phyloP scores from a whole-genome alignment of 1,139 yeast genomes.

The Yamadazyma diddensiae region DNA sequence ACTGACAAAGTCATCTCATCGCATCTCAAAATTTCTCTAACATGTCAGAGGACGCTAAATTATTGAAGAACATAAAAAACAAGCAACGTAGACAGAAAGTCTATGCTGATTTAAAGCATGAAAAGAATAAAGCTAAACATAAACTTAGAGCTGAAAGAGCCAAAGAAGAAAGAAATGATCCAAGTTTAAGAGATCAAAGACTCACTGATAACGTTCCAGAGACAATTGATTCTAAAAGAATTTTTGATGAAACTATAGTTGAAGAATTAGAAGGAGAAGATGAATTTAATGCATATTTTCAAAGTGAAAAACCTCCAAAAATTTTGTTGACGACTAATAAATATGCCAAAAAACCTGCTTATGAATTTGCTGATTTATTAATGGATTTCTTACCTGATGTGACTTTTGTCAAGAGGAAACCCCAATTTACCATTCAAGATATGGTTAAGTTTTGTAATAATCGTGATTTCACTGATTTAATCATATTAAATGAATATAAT shows the following conservation, averaged over 20 bases:
- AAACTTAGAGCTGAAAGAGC: constrained; percentile 74
- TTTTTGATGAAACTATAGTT: constrained; percentile 82
- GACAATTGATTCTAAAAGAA: constrained; percentile 86
- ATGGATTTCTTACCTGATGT: constrained; percentile 83
- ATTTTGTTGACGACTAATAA: constrained; percentile 86
- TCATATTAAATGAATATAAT: constrained; percentile 91
- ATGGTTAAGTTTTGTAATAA: constrained; percentile 80
- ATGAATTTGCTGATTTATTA: constrained; percentile 83
- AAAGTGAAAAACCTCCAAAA: constrained; percentile 63
- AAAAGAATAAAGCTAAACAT: constrained; percentile 74
- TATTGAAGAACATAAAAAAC: constrained; percentile 56
- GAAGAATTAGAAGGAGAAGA: constrained; percentile 77
- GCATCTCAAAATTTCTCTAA: constrained; percentile 3
- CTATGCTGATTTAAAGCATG: constrained; percentile 70
- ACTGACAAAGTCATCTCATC: constrained; percentile 3
- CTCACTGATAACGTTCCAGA: constrained; percentile 77
- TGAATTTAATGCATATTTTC: constrained; percentile 68
- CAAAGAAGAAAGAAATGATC: constrained; percentile 78
- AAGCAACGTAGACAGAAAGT: constrained; percentile 79
- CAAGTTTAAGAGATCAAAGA: constrained; percentile 77
- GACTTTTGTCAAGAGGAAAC: constrained; percentile 81
- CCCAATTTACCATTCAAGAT: constrained; percentile 78
- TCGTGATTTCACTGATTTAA: constrained; percentile 81
- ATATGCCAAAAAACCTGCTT: constrained; percentile 81
- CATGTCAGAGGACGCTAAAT: constrained; percentile 19